A percentile compares a stretch with the other conserved stretches of the same genome.
Conservation (phyloP, 768 basidiomycete species). For the Hirschioporus abietinus region DNA sequence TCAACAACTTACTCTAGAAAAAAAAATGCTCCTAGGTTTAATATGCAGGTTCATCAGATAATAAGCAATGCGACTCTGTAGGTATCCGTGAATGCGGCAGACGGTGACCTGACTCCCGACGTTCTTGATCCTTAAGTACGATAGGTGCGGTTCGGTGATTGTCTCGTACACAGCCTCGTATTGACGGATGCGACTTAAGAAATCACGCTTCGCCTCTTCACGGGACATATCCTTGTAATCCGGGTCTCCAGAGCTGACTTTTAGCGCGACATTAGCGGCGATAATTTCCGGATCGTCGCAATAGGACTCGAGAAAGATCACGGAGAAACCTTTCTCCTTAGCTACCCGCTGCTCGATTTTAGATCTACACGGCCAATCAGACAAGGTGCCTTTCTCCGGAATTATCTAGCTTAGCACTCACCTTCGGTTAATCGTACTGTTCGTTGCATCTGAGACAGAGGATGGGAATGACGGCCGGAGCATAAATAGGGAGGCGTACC, state of each 20-base stretch:
- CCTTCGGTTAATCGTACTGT: conserved; percentile 79
- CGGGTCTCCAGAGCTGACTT: conserved; percentile 94
- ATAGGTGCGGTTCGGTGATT: conserved; percentile 84
- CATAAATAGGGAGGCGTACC: conserved; percentile 41
- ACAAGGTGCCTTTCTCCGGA: background rate
- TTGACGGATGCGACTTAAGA: conserved; percentile 81
- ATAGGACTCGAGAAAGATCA: conserved; percentile 92
- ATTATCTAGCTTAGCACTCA: conserved; percentile 22
- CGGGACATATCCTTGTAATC: conserved; percentile 90
- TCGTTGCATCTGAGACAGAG: conserved; percentile 82
- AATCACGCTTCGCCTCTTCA: conserved; percentile 85
- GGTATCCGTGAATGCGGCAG: conserved; percentile 85
- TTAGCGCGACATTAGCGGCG: conserved; percentile 92
- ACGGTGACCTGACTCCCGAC: conserved; percentile 88
- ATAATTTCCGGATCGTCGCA: conserved; percentile 94
- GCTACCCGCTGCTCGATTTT: conserved; percentile 81
- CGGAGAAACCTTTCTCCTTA: conserved; percentile 78
- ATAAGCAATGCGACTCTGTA: conserved; percentile 96
- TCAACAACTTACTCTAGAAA: conserved; percentile 70
- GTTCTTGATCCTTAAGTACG: conserved; percentile 88
- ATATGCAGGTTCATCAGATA: conserved; percentile 98
- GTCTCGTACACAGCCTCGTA: conserved; percentile 97
- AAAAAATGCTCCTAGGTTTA: conserved; percentile 93
- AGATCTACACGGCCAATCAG: conserved; percentile 40
- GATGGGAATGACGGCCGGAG: conserved; percentile 1